Conservation (phyloP, 345 rosid genomes). For the Gossypium bickii region DNA sequence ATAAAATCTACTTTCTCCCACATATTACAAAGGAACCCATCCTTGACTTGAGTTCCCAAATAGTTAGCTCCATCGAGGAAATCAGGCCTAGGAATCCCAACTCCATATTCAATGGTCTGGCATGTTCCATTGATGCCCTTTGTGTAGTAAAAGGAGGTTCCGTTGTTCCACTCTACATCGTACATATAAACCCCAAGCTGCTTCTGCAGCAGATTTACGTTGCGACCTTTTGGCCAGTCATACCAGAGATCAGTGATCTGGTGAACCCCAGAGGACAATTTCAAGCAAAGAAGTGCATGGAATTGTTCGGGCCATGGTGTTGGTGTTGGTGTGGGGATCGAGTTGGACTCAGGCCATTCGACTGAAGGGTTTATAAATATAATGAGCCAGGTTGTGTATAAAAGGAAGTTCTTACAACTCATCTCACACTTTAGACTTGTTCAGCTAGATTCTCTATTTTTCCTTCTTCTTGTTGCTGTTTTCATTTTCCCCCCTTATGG, state of each 20-base stretch:
- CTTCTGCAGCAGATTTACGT: slow-evolving; percentile 27
- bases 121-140: slow-evolving; percentile 19
- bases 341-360: neutral
- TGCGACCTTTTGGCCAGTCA: slow-evolving; percentile 39
- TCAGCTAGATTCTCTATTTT: neutral
- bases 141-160: slow-evolving; percentile 34
- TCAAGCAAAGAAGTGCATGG: slow-evolving; percentile 34
- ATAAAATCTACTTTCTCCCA: slow-evolving; percentile 44
- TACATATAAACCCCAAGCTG: slow-evolving; percentile 25
- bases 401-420: neutral
- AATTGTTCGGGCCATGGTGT: slow-evolving; percentile 38
- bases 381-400: neutral
- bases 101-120: slow-evolving; percentile 15
- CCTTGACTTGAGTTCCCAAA: slow-evolving; percentile 27
- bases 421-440: neutral
- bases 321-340: slow-evolving; percentile 25
- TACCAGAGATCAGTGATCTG: slow-evolving; percentile 33
- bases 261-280: slow-evolving; percentile 6
- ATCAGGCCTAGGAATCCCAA: slow-evolving; percentile 40
- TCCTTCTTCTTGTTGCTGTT: neutral
- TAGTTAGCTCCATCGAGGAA: slow-evolving; percentile 34
- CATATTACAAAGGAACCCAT: slow-evolving; percentile 35
- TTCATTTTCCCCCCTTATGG: neutral
- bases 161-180: slow-evolving; percentile 37
- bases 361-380: neutral